These are phyloP conservation scores for Herpotrichia juniperi DNA, from an alignment of 2,329 filamentous ascomycete species.

Conservation along the genomic window DNA sequence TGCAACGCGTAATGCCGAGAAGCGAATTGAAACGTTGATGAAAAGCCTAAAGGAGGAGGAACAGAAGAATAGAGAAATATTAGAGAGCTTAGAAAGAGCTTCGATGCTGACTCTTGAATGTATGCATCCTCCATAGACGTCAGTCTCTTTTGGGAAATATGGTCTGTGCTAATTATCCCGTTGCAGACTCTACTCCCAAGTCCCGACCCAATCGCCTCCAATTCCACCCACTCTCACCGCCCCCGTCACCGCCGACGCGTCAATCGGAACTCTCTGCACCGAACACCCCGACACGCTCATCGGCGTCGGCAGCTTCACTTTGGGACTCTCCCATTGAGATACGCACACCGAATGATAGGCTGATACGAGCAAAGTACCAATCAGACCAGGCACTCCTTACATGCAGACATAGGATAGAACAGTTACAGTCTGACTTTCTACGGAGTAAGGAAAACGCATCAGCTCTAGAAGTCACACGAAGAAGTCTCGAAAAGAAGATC, in stretches of 20 bases:
- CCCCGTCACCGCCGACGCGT: constrained; percentile 38
- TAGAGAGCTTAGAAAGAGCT: constrained; percentile 43
- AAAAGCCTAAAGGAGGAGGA: constrained; percentile 40
- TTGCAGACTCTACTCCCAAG: constrained; percentile 32
- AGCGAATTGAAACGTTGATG: constrained; percentile 39
- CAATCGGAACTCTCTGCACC: constrained; percentile 20
- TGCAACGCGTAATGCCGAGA: constrained; percentile 36
- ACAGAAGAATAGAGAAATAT: constrained; percentile 43
- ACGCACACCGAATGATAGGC: constrained; percentile 39
- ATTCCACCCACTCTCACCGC: constrained; percentile 38
- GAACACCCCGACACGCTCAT: constrained; percentile 29
- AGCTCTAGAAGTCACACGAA: constrained; percentile 23
- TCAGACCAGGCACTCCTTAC: constrained; percentile 44
- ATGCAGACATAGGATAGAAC: constrained; percentile 41
- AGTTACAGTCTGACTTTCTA: constrained; percentile 38
- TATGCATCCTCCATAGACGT: constrained; percentile 15
- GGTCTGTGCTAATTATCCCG: constrained; percentile 1
- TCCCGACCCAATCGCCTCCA: constrained; percentile 23
- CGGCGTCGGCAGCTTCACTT: constrained; percentile 19
- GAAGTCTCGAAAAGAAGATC: constrained; percentile 33
- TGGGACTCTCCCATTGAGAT: constrained; percentile 36
- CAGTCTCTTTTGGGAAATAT: constrained; percentile 1
- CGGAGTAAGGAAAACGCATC: constrained; percentile 30
- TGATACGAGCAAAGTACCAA: constrained; percentile 44
- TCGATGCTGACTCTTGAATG: constrained; percentile 46